Evolutionary conservation across 768 basidiomycete species (phyloP).

Genomic region (Russula ochroleuca): DNA sequence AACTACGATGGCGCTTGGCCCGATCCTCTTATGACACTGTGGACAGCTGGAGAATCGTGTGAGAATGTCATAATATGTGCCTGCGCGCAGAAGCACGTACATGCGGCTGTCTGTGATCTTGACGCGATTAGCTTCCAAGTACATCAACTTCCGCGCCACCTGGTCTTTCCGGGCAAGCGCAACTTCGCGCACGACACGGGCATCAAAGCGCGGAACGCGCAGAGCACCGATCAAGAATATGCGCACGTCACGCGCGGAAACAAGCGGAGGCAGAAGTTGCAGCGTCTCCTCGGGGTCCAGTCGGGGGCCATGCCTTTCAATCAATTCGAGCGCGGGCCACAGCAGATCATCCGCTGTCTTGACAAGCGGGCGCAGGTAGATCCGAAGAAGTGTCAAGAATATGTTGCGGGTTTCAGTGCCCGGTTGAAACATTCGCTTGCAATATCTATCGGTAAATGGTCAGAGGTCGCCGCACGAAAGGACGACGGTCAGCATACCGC

Average conservation of each 20-base stretch:
- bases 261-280: conserved; percentile 83
- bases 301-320: conserved; percentile 76
- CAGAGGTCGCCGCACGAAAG: background rate
- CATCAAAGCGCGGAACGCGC: conserved; percentile 64
- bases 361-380: conserved; percentile 76
- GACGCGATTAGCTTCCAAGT: conserved; percentile 74
- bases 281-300: conserved; percentile 80
- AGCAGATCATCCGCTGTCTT: conserved; percentile 55
- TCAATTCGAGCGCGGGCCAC: conserved; percentile 79
- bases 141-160: conserved; percentile 66
- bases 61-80: background rate
- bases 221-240: conserved; percentile 71
- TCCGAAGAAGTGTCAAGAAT: conserved; percentile 79
- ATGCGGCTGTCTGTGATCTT: conserved; percentile 90
- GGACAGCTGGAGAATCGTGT: conserved; percentile 21
- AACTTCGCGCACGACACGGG: conserved; percentile 62
- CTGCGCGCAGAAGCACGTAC: conserved; percentile 44
- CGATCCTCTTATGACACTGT: conserved; percentile 28
- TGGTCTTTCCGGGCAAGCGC: conserved; percentile 75
- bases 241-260: conserved; percentile 74
- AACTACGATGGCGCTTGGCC: conserved; percentile 27
- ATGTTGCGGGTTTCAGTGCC: conserved; percentile 53
- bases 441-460: conserved; percentile 57
- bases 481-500: conserved; percentile 49
- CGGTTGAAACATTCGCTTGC: conserved; percentile 71